These are phyloP conservation scores for Pseudocercospora musae DNA, from an alignment of 2,329 filamentous ascomycete species.

Conservation along the genomic window DNA sequence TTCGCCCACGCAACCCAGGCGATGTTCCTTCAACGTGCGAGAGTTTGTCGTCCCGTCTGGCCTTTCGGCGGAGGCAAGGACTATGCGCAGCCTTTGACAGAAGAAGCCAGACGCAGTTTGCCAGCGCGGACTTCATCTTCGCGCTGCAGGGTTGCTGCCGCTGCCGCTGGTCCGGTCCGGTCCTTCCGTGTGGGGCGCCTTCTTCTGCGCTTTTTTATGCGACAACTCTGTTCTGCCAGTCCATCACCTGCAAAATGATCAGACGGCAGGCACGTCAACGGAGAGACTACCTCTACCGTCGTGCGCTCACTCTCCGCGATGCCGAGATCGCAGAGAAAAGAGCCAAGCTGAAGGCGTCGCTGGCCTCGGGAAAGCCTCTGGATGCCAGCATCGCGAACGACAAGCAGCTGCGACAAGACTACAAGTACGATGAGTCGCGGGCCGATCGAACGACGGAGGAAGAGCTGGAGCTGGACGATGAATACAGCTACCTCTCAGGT, in stretches of 20 bases:
- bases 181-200: neutral
- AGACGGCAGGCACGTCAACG: slow-evolving; percentile 74
- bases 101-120: neutral
- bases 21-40: neutral
- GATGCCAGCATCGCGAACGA: slow-evolving; percentile 83
- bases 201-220: no score
- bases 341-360: slow-evolving; percentile 77
- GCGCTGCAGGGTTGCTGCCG: neutral
- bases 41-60: slow-evolving; percentile 4
- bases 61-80: slow-evolving; percentile 3
- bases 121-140: neutral
- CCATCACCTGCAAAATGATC: slow-evolving; percentile 39
- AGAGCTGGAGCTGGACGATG: slow-evolving; percentile 75
- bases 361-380: slow-evolving; percentile 84
- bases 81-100: neutral
- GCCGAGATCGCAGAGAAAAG: slow-evolving; percentile 91
- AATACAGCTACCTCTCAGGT: slow-evolving; percentile 88
- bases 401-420: slow-evolving; percentile 77
- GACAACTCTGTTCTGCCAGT: neutral
- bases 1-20: neutral
- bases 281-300: slow-evolving; percentile 85
- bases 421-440: slow-evolving; percentile 85
- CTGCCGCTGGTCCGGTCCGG: no score
- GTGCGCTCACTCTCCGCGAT: slow-evolving; percentile 80
- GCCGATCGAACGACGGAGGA: slow-evolving; percentile 65